A percentile compares a stretch with the other conserved stretches of the same genome.
Conservation (phyloP, 306 rosid species). For the Corylus americana region DNA sequence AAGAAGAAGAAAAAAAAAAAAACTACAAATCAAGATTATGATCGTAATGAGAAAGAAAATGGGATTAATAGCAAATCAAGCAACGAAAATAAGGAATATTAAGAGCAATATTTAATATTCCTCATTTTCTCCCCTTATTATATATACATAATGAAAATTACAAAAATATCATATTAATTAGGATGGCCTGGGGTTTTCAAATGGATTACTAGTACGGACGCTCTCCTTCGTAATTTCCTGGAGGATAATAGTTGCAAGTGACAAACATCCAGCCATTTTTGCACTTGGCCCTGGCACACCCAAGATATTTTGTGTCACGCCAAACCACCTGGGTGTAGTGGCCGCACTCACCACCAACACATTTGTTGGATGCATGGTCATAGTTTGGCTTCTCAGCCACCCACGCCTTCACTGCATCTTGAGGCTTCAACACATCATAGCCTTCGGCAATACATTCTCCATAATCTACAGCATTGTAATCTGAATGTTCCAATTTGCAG, state of each 20-base stretch:
- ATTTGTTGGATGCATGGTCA: slow-evolving; percentile 15
- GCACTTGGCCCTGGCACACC: slow-evolving; percentile 24
- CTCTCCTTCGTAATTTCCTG: slow-evolving; percentile 1
- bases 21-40: too few relatives aligned
- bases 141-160: too few relatives aligned
- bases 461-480: too few relatives aligned
- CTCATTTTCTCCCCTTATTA: too few relatives aligned
- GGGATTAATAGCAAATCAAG: too few relatives aligned
- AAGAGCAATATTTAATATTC: too few relatives aligned
- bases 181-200: too few relatives aligned
- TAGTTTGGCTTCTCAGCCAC: slow-evolving; percentile 51
- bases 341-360: slow-evolving; percentile 4
- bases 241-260: slow-evolving; percentile 30
- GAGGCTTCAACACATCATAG: slow-evolving; percentile 30
- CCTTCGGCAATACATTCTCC: slow-evolving; percentile 65
- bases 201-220: not conserved
- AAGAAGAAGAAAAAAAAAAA: too few relatives aligned
- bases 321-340: slow-evolving; percentile 40
- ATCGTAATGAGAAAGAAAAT: too few relatives aligned
- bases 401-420: slow-evolving; percentile 60
- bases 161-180: too few relatives aligned
- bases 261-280: slow-evolving; percentile 13
- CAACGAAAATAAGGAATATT: too few relatives aligned
- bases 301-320: not conserved
- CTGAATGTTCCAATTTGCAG: slow-evolving; percentile 57